Conservation (phyloP, 2,329 filamentous ascomycete genomes). For the Bretziella fagacearum region DNA sequence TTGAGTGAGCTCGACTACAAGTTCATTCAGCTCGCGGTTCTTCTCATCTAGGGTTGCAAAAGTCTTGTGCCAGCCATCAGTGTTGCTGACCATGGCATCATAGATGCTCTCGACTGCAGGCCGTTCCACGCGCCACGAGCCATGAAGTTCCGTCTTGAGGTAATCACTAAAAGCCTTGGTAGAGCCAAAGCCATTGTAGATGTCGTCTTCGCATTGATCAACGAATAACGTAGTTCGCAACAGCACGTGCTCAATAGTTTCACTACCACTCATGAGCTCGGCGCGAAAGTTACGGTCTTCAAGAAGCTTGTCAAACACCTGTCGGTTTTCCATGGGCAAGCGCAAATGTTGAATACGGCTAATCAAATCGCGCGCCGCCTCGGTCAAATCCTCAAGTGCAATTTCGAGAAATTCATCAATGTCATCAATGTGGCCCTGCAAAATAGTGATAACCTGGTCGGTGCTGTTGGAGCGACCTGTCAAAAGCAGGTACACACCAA, state of each 20-base stretch:
- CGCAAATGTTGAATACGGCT: slow-evolving; percentile 66
- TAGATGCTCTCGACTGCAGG: slow-evolving; percentile 54
- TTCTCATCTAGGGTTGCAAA: slow-evolving; percentile 60
- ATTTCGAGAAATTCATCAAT: slow-evolving; percentile 81
- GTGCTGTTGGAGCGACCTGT: slow-evolving; percentile 79
- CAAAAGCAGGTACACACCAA: slow-evolving; percentile 77
- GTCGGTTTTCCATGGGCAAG: slow-evolving; percentile 65
- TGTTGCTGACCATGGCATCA: slow-evolving; percentile 80
- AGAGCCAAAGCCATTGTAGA: slow-evolving; percentile 59
- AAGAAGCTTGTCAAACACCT: slow-evolving; percentile 73
- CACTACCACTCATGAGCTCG: slow-evolving; percentile 72
- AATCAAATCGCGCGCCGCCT: slow-evolving; percentile 61
- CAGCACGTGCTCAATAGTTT: slow-evolving; percentile 79
- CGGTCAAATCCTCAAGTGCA: slow-evolving; percentile 66
- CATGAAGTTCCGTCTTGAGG: slow-evolving; percentile 46
- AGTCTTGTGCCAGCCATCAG: slow-evolving; percentile 74
- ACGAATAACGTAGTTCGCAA: slow-evolving; percentile 60
- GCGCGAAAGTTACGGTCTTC: slow-evolving; percentile 67
- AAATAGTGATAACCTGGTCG: slow-evolving; percentile 68
- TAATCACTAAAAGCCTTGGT: slow-evolving; percentile 64
- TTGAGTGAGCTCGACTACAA: slow-evolving; percentile 48
- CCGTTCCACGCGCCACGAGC: slow-evolving; percentile 44
- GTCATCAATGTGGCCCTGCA: slow-evolving; percentile 86
- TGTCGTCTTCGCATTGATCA: slow-evolving; percentile 61
- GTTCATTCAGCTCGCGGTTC: slow-evolving; percentile 39